Evolutionary conservation across 306 rosid species (phyloP).

Genomic region (Prunus fruticosa): DNA sequence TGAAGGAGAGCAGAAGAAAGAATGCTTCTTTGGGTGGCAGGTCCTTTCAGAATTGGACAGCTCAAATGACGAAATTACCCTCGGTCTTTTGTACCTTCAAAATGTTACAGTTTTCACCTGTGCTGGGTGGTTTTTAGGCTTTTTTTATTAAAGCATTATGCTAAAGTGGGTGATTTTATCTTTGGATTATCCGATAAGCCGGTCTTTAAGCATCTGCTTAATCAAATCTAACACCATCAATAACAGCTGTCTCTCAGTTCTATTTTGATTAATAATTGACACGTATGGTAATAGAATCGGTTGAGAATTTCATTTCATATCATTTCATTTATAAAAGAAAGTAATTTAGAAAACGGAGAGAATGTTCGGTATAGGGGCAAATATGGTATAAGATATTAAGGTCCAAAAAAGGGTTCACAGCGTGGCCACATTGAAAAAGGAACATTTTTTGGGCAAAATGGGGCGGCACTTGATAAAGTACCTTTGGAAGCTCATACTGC

Average conservation of each 20-base stretch:
- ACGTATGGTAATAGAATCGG: too few relatives aligned
- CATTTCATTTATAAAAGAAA: too few relatives aligned
- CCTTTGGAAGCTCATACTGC: conserved; percentile 3
- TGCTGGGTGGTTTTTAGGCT: not conserved
- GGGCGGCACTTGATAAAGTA: conserved; percentile 21
- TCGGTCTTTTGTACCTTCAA: not conserved
- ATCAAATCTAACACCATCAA: not conserved
- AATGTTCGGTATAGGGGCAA: not conserved
- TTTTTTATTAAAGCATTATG: not conserved
- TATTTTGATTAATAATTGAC: too few relatives aligned
- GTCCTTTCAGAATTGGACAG: not conserved
- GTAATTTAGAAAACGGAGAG: too few relatives aligned
- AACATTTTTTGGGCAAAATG: not conserved
- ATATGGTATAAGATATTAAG: conserved; percentile 9
- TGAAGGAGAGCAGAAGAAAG: conserved; percentile 9
- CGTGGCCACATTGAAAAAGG: not conserved
- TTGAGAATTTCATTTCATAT: too few relatives aligned
- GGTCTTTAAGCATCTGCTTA: conserved; percentile 11
- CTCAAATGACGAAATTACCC: conserved; percentile 15
- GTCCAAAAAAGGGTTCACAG: conserved; percentile 18
- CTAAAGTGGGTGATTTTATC: not conserved
- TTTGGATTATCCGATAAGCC: conserved; percentile 16
- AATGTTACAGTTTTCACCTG: not conserved
- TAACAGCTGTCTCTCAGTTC: not conserved
- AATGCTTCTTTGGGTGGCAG: conserved; percentile 16